A percentile compares a stretch with the other conserved stretches of the same genome.
Evolutionary conservation across 1,284 basidiomycete species (phyloP).

Genomic region (Wallemia ichthyophaga): DNA sequence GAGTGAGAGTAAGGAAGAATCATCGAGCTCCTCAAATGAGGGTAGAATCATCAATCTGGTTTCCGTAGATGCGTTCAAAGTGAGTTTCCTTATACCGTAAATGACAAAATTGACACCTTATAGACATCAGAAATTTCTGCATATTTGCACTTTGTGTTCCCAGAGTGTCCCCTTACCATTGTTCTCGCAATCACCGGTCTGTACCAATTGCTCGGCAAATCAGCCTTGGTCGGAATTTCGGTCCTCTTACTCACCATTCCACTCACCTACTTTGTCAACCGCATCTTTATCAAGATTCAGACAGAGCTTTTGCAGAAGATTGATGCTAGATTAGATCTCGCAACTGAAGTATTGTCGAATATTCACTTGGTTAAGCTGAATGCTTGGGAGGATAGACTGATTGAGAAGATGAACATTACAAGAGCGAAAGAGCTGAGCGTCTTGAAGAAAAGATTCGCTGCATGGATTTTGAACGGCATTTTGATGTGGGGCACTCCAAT

Average conservation of each 20-base stretch:
- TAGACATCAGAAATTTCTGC: conserved; percentile 8
- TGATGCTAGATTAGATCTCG: conserved; percentile 22
- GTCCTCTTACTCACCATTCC: conserved; percentile 17
- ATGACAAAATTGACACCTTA: neutral
- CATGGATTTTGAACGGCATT: conserved; percentile 16
- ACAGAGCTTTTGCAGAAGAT: conserved; percentile 10
- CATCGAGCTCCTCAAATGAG: conserved; percentile 11
- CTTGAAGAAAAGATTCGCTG: conserved; percentile 17
- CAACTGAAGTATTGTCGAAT: conserved; percentile 23
- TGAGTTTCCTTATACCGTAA: conserved; percentile 8
- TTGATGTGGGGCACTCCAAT: conserved; percentile 19
- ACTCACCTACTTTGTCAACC: conserved; percentile 15
- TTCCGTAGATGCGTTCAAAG: conserved; percentile 22
- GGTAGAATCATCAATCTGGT: conserved; percentile 25
- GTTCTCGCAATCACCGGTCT: conserved; percentile 19
- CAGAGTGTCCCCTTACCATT: conserved; percentile 17
- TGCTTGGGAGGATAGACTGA: conserved; percentile 18
- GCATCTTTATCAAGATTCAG: conserved; percentile 20
- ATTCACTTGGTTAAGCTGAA: conserved; percentile 23
- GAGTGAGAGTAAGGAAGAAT: neutral
- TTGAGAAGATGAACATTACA: conserved; percentile 19
- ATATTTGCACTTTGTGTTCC: conserved; percentile 14
- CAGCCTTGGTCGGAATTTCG: conserved; percentile 18
- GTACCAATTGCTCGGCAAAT: conserved; percentile 15
- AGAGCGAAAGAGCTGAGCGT: conserved; percentile 19